A percentile compares a stretch with the other conserved stretches of the same genome.
These are phyloP conservation scores for Aegilops tauschii DNA, from an alignment of 176 grass and related monocot genomes.

Conservation along the genomic window DNA sequence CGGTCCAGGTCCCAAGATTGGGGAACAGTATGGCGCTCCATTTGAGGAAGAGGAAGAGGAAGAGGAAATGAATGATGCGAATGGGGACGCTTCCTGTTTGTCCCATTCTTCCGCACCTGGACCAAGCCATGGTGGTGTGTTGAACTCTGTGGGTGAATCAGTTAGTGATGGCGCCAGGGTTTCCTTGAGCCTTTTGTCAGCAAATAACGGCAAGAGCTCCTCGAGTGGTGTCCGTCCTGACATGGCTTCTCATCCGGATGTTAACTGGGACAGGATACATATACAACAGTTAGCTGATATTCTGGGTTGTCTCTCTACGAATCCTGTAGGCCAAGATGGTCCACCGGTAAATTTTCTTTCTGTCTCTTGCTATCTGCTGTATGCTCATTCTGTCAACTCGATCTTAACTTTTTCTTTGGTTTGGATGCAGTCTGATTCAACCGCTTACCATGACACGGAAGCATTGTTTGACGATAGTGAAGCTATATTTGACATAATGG, in stretches of 20 bases:
- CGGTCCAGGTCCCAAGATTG: conserved; percentile 41
- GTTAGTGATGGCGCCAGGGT: neutral
- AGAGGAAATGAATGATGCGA: conserved; percentile 40
- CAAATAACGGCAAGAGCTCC: conserved; percentile 2
- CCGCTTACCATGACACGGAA: conserved; percentile 19
- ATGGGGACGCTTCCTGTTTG: conserved; percentile 22
- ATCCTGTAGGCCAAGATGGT: conserved; percentile 19
- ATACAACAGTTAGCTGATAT: conserved; percentile 37
- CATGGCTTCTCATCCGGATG: neutral
- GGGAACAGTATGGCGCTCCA: conserved; percentile 88
- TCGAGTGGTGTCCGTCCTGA: conserved; percentile 4
- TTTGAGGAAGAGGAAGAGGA: conserved; percentile 55
- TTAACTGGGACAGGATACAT: neutral
- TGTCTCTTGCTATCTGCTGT: neutral
- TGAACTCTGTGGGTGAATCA: conserved; percentile 17
- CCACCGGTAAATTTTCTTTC: conserved; percentile 12
- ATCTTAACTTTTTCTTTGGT: neutral
- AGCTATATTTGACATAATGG: conserved; percentile 45
- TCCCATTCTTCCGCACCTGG: conserved; percentile 20
- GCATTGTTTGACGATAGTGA: conserved; percentile 18
- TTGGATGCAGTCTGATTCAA: conserved; percentile 38
- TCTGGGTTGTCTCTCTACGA: neutral
- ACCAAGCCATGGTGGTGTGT: conserved; percentile 8
- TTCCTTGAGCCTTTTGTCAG: conserved; percentile 14
- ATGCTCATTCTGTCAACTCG: neutral